Evolutionary conservation across 129 eudicot genomes (phyloP).

Genomic region (Chrysanthemum seticuspe): DNA sequence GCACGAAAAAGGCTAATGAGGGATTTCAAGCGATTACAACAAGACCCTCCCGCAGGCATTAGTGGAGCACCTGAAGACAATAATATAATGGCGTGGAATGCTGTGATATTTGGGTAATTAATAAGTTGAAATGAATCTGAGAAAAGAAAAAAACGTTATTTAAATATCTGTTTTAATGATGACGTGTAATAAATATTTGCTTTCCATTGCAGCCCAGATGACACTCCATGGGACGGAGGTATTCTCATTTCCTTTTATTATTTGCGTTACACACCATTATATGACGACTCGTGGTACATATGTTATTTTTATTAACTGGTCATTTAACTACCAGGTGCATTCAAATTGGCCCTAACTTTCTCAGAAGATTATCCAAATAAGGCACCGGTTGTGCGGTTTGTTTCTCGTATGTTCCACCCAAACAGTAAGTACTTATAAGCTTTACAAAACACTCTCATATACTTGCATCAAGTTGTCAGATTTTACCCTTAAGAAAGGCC

Average conservation of each 20-base stretch:
- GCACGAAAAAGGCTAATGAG: conserved; percentile 56
- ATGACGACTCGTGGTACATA: background rate
- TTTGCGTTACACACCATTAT: background rate
- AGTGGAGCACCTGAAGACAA: conserved; percentile 58
- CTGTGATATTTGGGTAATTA: conserved; percentile 53
- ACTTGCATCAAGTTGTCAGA: background rate
- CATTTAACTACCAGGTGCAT: conserved; percentile 33
- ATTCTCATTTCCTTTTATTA: conserved; percentile 10
- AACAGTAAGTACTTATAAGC: conserved; percentile 48
- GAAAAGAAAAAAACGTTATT: no score
- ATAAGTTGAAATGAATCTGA: background rate
- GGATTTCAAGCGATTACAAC: conserved; percentile 56
- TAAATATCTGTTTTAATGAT: background rate
- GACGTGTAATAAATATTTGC: background rate
- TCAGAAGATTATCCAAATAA: conserved; percentile 67
- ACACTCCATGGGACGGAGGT: conserved; percentile 59
- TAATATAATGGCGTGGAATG: conserved; percentile 54
- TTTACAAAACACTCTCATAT: background rate
- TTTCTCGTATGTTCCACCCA: conserved; percentile 71
- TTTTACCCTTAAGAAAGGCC: background rate
- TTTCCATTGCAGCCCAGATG: conserved; percentile 44
- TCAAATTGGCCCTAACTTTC: conserved; percentile 42
- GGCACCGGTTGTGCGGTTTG: conserved; percentile 62
- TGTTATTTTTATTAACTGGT: conserved; percentile 1
- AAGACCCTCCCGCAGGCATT: conserved; percentile 57